Base-by-base conservation (phyloP, 805 yeast species). In the Schwanniomyces yamadae region DNA sequence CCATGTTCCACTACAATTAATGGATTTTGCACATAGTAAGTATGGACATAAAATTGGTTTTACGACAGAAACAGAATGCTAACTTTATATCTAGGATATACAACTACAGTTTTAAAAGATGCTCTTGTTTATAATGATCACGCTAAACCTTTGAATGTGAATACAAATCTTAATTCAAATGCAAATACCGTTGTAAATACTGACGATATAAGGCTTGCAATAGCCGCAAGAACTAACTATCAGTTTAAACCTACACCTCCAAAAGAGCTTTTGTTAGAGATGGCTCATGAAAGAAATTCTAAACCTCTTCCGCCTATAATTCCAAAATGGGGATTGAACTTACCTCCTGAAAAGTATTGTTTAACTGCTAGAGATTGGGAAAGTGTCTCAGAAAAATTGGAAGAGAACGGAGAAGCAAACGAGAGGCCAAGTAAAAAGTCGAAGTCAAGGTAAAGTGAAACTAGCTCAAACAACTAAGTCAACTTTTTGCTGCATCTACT, bases 321-420 rank as follows among this genome's bases (percentile, higher is more conserved):
- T 59, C 90, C 93, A 10, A 77, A 82, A 33, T 89, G 88, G 82
- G 98, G 99, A 8, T 74, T 93, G 25, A 77, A 97, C 45, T 69
- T 95, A 33, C 99, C 99, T 3, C 98, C 99, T 4, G 99, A 93
- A 66, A 93, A 90, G 75, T 90, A 88, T 64, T 90, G 98, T 63
- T 66, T 90, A 36, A 89, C 96, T 0, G 93, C 86, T 1, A 75
- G 73, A 44, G 89, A 85, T 44, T 85, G 90, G 82, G 82, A 77
- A 36, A 50, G 44, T 28, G 36, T 54, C 7, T 50, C 49, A 18
- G 59, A 57, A 36, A 47, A 45, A 18, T 45, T 43, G 19, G 56
- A 49, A 23, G 56, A 56, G 31, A 40, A 45, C 36, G 31, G 39
- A 25, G 12, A 30, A 26, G 12, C 39, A 13, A 14, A 16, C 27